Percentiles rank a stretch among this genome's conserved stretches.
phyloP scores from a whole-genome alignment of 345 rosid species.

The Excoecaria cochinchinensis region DNA sequence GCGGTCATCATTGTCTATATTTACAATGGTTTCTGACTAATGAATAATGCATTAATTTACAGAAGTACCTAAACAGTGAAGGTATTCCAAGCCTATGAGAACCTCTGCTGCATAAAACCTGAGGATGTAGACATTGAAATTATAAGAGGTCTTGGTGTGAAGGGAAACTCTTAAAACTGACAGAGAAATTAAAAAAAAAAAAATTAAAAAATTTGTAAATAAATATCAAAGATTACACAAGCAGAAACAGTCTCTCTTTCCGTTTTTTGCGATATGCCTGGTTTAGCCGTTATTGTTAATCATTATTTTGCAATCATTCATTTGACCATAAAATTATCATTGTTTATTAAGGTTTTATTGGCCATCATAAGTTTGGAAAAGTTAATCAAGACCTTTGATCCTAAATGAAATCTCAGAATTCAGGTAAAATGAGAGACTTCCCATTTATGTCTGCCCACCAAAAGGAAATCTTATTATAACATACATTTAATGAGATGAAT shows the following conservation, averaged over 20 bases:
- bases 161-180: not conserved
- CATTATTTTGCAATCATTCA: too few relatives aligned
- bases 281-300: too few relatives aligned
- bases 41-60: not conserved
- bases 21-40: not conserved
- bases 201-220: not conserved
- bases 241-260: too few relatives aligned
- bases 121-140: conserved; percentile 20
- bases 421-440: too few relatives aligned
- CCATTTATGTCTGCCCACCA: too few relatives aligned
- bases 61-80: conserved; percentile 85
- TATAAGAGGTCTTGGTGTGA: not conserved
- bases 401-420: too few relatives aligned
- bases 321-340: too few relatives aligned
- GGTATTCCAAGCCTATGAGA: conserved; percentile 81
- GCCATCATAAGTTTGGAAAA: too few relatives aligned
- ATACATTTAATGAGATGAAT: not conserved
- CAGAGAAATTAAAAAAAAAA: not conserved
- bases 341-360: too few relatives aligned
- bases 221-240: too few relatives aligned
- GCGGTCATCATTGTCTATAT: not conserved
- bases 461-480: not conserved
- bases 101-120: conserved; percentile 98
- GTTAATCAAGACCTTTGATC: too few relatives aligned
- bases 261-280: too few relatives aligned